phyloP scores from a whole-genome alignment of 2,329 filamentous ascomycete genomes.

The Diaporthe citri region DNA sequence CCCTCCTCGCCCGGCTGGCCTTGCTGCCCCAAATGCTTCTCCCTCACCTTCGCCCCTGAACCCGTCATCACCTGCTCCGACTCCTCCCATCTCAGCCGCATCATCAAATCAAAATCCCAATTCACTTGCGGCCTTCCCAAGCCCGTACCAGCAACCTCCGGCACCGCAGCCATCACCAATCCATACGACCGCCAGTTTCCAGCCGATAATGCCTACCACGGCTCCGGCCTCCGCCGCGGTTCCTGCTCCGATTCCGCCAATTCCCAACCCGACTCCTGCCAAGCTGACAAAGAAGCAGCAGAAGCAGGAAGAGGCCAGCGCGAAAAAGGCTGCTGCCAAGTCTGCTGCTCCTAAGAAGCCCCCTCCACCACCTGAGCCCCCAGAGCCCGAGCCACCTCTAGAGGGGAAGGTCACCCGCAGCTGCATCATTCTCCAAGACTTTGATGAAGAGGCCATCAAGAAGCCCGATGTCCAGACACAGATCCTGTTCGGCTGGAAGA shows the following conservation, averaged over 20 bases:
- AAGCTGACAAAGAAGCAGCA: conserved; percentile 38
- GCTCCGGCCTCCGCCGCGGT: not conserved
- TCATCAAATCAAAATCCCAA: conserved; percentile 14
- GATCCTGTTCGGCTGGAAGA: conserved; percentile 70
- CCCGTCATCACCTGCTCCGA: conserved; percentile 32
- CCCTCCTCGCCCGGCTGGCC: conserved; percentile 45
- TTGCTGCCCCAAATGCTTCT: conserved; percentile 46
- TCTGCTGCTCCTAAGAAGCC: conserved; percentile 40
- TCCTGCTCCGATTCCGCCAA: not conserved
- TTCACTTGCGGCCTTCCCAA: conserved; percentile 7
- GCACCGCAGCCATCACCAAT: conserved; percentile 23
- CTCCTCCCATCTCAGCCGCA: not conserved
- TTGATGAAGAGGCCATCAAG: conserved; percentile 67
- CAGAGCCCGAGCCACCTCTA: conserved; percentile 47
- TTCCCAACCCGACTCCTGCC: not conserved
- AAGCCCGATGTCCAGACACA: conserved; percentile 70
- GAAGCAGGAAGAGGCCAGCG: conserved; percentile 19
- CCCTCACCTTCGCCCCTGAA: conserved; percentile 44
- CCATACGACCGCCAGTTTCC: conserved; percentile 38
- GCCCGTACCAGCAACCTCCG: conserved; percentile 14
- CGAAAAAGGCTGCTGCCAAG: conserved; percentile 35
- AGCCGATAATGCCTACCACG: conserved; percentile 29
- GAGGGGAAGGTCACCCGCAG: conserved; percentile 68
- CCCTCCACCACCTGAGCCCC: conserved; percentile 47
- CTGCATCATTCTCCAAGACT: conserved; percentile 71